A percentile compares a stretch with the other conserved stretches of the same genome.
Evolutionary conservation across 768 basidiomycete genomes (phyloP).

Genomic region (Fomitopsis serialis): DNA sequence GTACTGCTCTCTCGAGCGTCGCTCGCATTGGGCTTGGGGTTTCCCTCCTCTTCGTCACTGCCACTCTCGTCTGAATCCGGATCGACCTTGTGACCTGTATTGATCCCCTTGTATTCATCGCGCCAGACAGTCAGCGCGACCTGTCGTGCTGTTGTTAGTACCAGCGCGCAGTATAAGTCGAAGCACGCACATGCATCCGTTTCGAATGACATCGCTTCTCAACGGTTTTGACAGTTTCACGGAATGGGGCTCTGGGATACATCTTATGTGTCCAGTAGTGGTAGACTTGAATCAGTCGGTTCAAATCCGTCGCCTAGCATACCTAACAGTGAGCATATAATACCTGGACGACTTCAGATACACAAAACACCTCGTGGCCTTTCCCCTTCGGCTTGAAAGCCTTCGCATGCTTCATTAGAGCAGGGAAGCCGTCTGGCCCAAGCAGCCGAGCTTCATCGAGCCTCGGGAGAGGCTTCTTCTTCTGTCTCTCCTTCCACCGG

Average conservation of each 20-base stretch:
- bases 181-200: slow-evolving; percentile 69
- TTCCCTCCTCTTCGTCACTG: slow-evolving; percentile 6
- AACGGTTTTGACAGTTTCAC: slow-evolving; percentile 77
- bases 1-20: not conserved
- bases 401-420: slow-evolving; percentile 71
- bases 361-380: slow-evolving; percentile 73
- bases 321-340: too few species aligned
- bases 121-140: slow-evolving; percentile 72
- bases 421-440: slow-evolving; percentile 72
- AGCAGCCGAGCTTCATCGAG: slow-evolving; percentile 76
- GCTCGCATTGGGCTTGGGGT: not conserved
- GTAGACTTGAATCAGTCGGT: slow-evolving; percentile 75
- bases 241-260: slow-evolving; percentile 85
- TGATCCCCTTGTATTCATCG: slow-evolving; percentile 53
- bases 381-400: slow-evolving; percentile 81
- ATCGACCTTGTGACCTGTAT: slow-evolving; percentile 30
- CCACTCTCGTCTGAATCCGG: slow-evolving; percentile 24
- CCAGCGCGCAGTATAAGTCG: not conserved
- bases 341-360: too few species aligned
- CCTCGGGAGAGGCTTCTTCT: slow-evolving; percentile 46
- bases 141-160: slow-evolving; percentile 27
- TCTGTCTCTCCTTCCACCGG: slow-evolving; percentile 36
- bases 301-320: slow-evolving; percentile 71
- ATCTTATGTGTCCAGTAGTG: slow-evolving; percentile 94
- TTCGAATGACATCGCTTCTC: slow-evolving; percentile 87